phyloP scores from a whole-genome alignment of 2,329 filamentous ascomycete genomes.

The Venturia effusa region DNA sequence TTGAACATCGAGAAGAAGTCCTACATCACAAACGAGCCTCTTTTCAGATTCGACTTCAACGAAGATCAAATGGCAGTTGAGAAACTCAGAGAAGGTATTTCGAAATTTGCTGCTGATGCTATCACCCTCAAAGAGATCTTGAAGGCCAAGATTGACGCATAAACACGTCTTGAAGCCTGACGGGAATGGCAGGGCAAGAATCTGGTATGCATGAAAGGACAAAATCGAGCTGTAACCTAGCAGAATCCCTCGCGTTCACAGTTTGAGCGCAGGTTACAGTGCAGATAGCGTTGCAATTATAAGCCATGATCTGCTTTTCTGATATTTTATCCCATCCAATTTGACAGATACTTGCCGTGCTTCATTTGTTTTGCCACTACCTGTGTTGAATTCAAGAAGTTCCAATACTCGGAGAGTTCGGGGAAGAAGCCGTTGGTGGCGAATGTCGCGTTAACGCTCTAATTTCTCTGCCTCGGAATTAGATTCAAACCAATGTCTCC shows the following conservation, averaged over 20 bases:
- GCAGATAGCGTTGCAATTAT: neutral
- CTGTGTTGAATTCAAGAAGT: neutral
- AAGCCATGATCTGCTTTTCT: neutral
- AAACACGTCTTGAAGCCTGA: neutral
- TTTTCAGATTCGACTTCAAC: constrained; percentile 99
- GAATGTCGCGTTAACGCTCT: neutral
- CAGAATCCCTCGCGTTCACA: neutral
- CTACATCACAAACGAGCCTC: constrained; percentile 81
- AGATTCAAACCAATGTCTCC: neutral
- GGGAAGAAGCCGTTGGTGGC: neutral
- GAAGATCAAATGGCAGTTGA: constrained; percentile 99
- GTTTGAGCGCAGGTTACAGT: neutral
- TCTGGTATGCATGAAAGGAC: neutral
- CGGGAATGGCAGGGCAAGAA: neutral
- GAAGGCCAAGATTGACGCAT: constrained; percentile 62
- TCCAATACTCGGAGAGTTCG: neutral
- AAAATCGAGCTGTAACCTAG: neutral
- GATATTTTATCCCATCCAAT: neutral
- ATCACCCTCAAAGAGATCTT: constrained; percentile 88
- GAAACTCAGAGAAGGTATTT: constrained; percentile 99
- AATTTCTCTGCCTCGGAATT: neutral
- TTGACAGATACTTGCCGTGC: neutral
- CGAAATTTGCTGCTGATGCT: constrained; percentile 96
- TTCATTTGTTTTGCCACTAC: neutral
- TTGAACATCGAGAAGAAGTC: constrained; percentile 77